phyloP scores from a whole-genome alignment of 1,139 yeast species.

The Saccharomyces hybrid region DNA sequence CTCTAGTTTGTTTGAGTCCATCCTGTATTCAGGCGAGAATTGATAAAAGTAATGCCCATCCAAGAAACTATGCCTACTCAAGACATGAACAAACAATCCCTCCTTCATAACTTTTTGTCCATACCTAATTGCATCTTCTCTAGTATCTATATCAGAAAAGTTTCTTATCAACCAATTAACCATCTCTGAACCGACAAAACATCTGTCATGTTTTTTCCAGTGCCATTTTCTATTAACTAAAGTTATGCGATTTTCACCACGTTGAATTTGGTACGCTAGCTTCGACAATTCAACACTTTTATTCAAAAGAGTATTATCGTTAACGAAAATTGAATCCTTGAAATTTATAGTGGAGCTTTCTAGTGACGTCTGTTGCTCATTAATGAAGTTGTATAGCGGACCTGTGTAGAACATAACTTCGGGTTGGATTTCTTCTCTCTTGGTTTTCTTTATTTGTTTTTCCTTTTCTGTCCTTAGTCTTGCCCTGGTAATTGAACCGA shows the following conservation, averaged over 20 bases:
- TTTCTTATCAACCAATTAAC: conserved; percentile 79
- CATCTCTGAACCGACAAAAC: conserved; percentile 80
- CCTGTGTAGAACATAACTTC: conserved; percentile 88
- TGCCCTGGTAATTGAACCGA: conserved; percentile 58
- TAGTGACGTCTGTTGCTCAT: conserved; percentile 35
- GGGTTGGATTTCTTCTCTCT: conserved; percentile 51
- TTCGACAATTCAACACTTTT: conserved; percentile 39
- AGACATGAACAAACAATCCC: conserved; percentile 74
- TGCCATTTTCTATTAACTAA: conserved; percentile 89
- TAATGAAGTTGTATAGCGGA: conserved; percentile 60
- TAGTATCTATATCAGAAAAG: conserved; percentile 67
- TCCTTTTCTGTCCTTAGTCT: conserved; percentile 43
- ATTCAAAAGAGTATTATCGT: conserved; percentile 33
- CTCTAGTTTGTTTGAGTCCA: conserved; percentile 8
- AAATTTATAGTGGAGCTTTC: conserved; percentile 16
- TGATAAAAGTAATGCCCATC: conserved; percentile 93
- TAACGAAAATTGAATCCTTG: conserved; percentile 34
- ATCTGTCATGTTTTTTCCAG: conserved; percentile 65
- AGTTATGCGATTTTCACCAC: conserved; percentile 46
- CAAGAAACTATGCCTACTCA: conserved; percentile 69
- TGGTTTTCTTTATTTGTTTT: conserved; percentile 29
- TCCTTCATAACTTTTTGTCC: conserved; percentile 65
- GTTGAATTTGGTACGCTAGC: conserved; percentile 60
- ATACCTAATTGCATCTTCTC: conserved; percentile 75
- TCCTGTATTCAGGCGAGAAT: conserved; percentile 49